phyloP scores from a whole-genome alignment of 805 yeast genomes.

The Huiozyma naganishii region DNA sequence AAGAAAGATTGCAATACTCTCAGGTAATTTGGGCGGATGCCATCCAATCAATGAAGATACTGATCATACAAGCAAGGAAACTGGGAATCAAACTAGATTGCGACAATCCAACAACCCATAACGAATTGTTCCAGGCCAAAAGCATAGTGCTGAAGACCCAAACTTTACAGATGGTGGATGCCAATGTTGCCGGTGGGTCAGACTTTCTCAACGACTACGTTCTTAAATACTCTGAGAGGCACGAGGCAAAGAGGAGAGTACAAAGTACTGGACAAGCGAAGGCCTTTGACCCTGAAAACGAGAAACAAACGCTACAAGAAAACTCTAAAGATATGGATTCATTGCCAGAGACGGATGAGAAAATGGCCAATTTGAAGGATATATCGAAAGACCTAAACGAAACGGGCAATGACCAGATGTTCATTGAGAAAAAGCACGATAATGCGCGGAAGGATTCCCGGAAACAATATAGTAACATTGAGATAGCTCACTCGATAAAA shows the following conservation, averaged over 20 bases:
- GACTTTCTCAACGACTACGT: conserved; percentile 55
- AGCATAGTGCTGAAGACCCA: conserved; percentile 44
- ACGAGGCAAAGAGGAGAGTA: conserved; percentile 39
- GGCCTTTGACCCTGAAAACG: conserved; percentile 17
- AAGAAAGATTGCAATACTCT: conserved; percentile 69
- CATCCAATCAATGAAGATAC: conserved; percentile 67
- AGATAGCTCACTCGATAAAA: conserved; percentile 61
- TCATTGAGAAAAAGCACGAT: conserved; percentile 9
- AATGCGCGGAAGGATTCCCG: neutral
- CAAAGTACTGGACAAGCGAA: conserved; percentile 46
- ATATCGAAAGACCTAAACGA: conserved; percentile 19
- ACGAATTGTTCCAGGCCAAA: conserved; percentile 37
- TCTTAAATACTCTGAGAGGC: conserved; percentile 45
- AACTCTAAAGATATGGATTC: neutral
- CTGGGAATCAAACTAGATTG: conserved; percentile 55
- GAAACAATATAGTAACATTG: conserved; percentile 27
- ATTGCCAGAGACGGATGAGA: neutral
- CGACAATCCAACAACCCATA: conserved; percentile 37
- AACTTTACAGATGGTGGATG: conserved; percentile 51
- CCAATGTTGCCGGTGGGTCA: conserved; percentile 56
- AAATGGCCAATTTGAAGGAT: conserved; percentile 9
- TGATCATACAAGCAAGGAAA: conserved; percentile 66
- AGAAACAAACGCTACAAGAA: conserved; percentile 3
- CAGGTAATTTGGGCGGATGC: conserved; percentile 92
- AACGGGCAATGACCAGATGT: conserved; percentile 17